Base-by-base conservation (phyloP, 106 monocot species). In the Platanthera zijinensis region DNA sequence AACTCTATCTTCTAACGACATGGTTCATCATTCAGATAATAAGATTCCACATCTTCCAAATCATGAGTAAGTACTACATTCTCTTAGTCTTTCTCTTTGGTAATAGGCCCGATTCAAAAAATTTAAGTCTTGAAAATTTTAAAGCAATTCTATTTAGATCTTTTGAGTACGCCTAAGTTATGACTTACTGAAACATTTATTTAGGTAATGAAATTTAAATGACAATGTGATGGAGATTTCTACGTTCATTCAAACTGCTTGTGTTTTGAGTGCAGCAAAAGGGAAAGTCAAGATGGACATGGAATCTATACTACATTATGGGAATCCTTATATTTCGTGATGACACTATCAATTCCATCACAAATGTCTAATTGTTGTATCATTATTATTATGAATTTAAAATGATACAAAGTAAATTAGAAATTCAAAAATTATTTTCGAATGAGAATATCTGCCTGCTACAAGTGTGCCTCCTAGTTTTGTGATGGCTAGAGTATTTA, bases 21-120 rank as follows among this genome's bases (percentile, higher is more conserved):
- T 67, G 67, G 67, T 39, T 25, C 67, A 67, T 67, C 25, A 67
- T 67, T 39, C 67, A 67, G 32, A 67, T 7, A 28, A 39, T 6
- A 67, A 67, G 30, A 4, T 67, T 30, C 3, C 67, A 67, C 9
- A 32, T 28, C 21, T 11, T 67, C 30, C 25, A 67, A 39, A 70
- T 28, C 70, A 70, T 46, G 70, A 70, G 70, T 70, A 48, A 70
- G 70, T 48, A 9, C 4, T 48, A 66, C 11, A 12, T 47, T 70
- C 17, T 70, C 6, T 7, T 70, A 15, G 70, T 48, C 30, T 70
- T 48, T 48, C 14, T 5, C 48, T 47, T 70, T 4, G 46, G 15
- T 48, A 70, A 17, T 47, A 45, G 17, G 48, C 5, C 32, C 17
- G 12, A 30, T 10, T 66, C 59, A 12, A 67, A 39, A 39, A 30